Evolutionary conservation across 495 filamentous ascomycete species (phyloP).

Genomic region (Hypoxylon perforatum): DNA sequence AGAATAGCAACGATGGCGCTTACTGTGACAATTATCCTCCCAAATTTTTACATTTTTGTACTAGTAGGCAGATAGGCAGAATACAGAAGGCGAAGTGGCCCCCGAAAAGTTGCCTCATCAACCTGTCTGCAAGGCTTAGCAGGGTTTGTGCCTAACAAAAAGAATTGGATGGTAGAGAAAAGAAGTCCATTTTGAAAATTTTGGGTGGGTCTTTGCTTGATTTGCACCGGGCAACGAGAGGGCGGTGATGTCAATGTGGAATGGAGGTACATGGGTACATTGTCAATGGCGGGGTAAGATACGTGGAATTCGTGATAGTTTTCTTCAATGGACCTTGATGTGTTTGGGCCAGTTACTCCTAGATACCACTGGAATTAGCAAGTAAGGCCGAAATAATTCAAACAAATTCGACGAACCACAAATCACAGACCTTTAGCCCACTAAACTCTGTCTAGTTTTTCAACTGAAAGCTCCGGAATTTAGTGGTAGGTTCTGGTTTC

Average conservation of each 20-base stretch:
- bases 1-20: constrained; percentile 2
- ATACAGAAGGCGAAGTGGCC: constrained; percentile 5
- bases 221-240: constrained; percentile 24
- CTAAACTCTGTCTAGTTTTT: neutral
- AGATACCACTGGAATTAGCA: too few relatives aligned
- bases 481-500: too few relatives aligned
- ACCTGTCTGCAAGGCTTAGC: neutral
- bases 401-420: too few relatives aligned
- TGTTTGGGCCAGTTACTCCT: too few relatives aligned
- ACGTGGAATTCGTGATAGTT: neutral
- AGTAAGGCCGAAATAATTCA: too few relatives aligned
- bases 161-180: constrained; percentile 9
- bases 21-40: neutral
- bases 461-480: constrained; percentile 31
- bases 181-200: constrained; percentile 21
- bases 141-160: constrained; percentile 5
- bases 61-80: neutral
- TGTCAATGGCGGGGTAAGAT: constrained; percentile 39
- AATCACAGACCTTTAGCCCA: too few relatives aligned
- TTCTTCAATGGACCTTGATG: neutral
- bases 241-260: constrained; percentile 35
- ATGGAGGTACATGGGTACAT: neutral
- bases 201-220: constrained; percentile 28
- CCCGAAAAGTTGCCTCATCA: constrained; percentile 36
- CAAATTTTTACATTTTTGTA: too few relatives aligned